phyloP scores from a whole-genome alignment of 2,329 filamentous ascomycete species.

The Pseudogymnoascus sp. region DNA sequence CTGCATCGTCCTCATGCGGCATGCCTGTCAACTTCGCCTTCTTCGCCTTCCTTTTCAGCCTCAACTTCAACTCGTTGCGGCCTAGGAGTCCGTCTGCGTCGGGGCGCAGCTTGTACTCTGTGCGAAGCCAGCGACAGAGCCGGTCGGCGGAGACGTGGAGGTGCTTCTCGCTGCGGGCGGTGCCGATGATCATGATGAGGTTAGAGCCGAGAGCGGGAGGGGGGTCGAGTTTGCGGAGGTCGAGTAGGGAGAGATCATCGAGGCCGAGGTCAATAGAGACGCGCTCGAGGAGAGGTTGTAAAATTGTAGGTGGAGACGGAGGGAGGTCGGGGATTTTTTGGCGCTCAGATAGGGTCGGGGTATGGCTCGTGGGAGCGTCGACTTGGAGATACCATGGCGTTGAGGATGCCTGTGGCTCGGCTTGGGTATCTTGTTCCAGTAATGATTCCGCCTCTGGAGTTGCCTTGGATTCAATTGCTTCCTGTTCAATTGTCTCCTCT shows the following conservation, averaged over 20 bases:
- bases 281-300: constrained; percentile 67
- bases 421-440: background rate
- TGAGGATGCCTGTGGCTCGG: background rate
- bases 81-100: constrained; percentile 83
- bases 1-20: constrained; percentile 51
- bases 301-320: constrained; percentile 57
- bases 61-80: constrained; percentile 83
- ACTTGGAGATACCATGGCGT: constrained; percentile 85
- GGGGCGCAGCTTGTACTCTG: constrained; percentile 62
- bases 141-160: constrained; percentile 84
- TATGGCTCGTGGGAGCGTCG: constrained; percentile 37
- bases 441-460: constrained; percentile 12
- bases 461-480: constrained; percentile 15
- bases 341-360: constrained; percentile 39
- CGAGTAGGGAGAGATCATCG: constrained; percentile 71
- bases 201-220: constrained; percentile 81
- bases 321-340: constrained; percentile 54
- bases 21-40: constrained; percentile 74
- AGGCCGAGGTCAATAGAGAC: constrained; percentile 79
- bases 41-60: constrained; percentile 70
- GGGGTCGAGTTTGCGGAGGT: constrained; percentile 77
- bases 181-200: constrained; percentile 86
- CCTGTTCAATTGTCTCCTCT: constrained; percentile 11
- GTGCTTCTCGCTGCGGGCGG: constrained; percentile 86
- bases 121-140: constrained; percentile 79